Percentiles rank a stretch among this genome's conserved stretches.
Conservation (phyloP, 164 flowering plant species). For the Nelumbo lutea region DNA sequence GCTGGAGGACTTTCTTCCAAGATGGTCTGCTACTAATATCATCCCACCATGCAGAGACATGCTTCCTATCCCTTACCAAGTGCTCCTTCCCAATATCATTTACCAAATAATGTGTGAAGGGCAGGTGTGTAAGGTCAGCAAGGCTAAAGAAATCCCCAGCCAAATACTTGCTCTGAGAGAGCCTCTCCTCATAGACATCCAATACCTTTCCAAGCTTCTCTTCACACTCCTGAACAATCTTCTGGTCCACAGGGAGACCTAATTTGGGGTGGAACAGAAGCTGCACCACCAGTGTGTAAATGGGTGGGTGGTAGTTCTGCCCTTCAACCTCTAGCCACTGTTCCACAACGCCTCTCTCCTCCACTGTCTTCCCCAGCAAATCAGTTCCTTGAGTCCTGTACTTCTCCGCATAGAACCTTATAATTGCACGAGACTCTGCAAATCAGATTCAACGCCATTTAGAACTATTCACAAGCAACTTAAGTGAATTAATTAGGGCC, state of each 20-base stretch:
- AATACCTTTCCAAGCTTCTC: conserved; percentile 43
- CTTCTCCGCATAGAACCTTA: conserved; percentile 41
- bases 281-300: conserved; percentile 27
- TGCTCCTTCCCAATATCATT: conserved; percentile 29
- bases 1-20: conserved; percentile 23
- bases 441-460: background rate
- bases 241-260: conserved; percentile 25
- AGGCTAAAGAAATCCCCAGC: conserved; percentile 61
- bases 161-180: conserved; percentile 43
- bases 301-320: conserved; percentile 31
- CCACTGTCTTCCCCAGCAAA: conserved; percentile 35
- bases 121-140: conserved; percentile 54
- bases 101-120: conserved; percentile 37
- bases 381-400: conserved; percentile 39
- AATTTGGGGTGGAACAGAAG: conserved; percentile 19
- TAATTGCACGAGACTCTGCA: conserved; percentile 46
- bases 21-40: conserved; percentile 27
- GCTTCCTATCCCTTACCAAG: conserved; percentile 38
- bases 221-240: conserved; percentile 27
- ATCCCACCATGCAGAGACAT: conserved; percentile 54
- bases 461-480: too few relatives aligned
- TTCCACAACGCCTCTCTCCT: conserved; percentile 37
- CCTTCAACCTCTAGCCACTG: conserved; percentile 51
- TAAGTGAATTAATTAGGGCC: background rate
- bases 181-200: conserved; percentile 50